phyloP scores from a whole-genome alignment of 2,329 filamentous ascomycete genomes.

The Cordyceps cateniannulata region DNA sequence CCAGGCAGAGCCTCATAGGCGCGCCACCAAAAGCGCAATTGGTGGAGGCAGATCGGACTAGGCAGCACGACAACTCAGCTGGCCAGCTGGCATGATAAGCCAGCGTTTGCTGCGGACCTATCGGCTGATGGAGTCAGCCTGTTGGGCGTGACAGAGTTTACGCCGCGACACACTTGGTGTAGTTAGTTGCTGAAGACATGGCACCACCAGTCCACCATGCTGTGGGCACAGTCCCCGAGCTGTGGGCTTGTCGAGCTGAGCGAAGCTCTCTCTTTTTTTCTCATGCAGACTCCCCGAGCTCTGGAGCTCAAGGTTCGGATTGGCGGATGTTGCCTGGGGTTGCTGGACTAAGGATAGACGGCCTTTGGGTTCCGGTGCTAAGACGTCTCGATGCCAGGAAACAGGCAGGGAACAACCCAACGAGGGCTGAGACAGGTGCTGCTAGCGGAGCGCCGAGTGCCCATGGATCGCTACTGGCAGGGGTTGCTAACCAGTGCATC shows the following conservation, averaged over 20 bases:
- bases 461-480: neutral
- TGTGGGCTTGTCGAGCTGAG: neutral
- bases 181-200: neutral
- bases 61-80: neutral
- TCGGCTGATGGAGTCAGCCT: neutral
- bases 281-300: neutral
- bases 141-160: constrained; percentile 1
- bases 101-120: neutral
- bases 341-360: neutral
- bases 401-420: neutral
- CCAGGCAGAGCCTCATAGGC: constrained; percentile 1
- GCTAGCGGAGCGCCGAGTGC: neutral
- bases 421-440: neutral
- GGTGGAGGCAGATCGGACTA: neutral
- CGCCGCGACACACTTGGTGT: neutral
- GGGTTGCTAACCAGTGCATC: neutral
- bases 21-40: neutral
- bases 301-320: neutral
- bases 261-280: neutral
- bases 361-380: neutral
- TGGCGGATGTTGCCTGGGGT: neutral
- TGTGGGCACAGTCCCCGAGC: neutral
- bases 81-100: neutral
- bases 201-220: neutral
- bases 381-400: neutral